Evolutionary conservation across 306 rosid genomes (phyloP), one percentile per base, ranked within the genome.

Genomic region (Erythrophleum fordii): DNA sequence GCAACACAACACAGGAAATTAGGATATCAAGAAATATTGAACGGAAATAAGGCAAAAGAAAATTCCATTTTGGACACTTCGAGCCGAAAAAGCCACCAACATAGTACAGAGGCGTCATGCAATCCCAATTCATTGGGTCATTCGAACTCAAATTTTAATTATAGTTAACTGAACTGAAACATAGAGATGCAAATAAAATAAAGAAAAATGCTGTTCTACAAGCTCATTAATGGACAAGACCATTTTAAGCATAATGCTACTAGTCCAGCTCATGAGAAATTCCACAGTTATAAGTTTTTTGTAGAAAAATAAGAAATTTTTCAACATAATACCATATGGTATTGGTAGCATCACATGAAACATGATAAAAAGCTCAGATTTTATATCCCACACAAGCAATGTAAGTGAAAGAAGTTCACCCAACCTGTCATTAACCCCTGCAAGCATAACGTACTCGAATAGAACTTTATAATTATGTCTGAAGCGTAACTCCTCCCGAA

Each of bases 391-490:
- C 31, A 45, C 67, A 81, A 86, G 26, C 65, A 69, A 88, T 35
- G 76, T 39, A 44, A 28, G 66, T 6, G 11, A 76, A 73, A 56
- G 69, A 48, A 69, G 52, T 77, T 76, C 37, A 31, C 42, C 81
- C 58, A 65, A 95, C 97, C 97, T 87, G 81, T 92, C 98, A 86
- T 91, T 92, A 25, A 95, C 85, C 75, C 95, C 98, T 46, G 95
- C 97, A 73, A 95, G 97, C 97, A 95, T 90, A 28, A 95, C 97
- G 84, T 95, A 92, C 88, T 91, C 97, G 58, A 91, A 91, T 37
- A 92, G 92, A 83, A 95, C 95, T 83, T 87, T 92, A 83, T 85
- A 90, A 71, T 95, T 92, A 76, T 80, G 85, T 82, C 91, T 92
- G 22, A 79, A 71, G 81, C 42, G 72, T 85, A 95, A 91, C 78